Conservation (phyloP, 2,329 filamentous ascomycete species). For the Cladosporium phlei region DNA sequence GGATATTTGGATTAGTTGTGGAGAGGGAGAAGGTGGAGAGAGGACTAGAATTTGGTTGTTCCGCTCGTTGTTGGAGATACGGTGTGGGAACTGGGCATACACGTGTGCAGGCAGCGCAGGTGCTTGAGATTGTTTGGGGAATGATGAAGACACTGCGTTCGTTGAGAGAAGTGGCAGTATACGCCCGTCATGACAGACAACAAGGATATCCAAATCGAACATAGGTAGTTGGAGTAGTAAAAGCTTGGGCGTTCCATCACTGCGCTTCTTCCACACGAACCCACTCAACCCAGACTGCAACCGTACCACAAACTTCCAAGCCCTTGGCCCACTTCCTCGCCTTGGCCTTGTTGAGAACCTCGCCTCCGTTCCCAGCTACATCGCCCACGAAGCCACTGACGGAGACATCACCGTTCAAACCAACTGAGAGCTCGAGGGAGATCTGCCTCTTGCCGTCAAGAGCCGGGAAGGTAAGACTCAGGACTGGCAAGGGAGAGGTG, state of each 20-base stretch:
- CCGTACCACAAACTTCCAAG: conserved; percentile 45
- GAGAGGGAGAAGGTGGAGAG: no score
- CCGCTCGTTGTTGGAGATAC: no score
- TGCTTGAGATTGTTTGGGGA: no score
- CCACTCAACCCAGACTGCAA: conserved; percentile 52
- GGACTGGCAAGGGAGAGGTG: conserved; percentile 30
- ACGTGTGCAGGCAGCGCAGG: no score
- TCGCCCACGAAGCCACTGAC: conserved; percentile 12
- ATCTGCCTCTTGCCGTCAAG: conserved; percentile 54
- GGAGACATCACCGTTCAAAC: conserved; percentile 14
- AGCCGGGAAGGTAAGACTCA: conserved; percentile 34
- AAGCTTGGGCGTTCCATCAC: no score
- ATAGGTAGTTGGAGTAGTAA: no score
- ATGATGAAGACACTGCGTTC: no score
- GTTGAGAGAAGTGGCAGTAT: no score
- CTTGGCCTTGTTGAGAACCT: conserved; percentile 23
- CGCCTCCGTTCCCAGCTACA: conserved; percentile 28
- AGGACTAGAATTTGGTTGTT: no score
- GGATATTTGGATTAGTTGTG: conserved; percentile 46
- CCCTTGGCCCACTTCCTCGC: conserved; percentile 38
- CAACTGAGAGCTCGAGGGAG: conserved; percentile 24
- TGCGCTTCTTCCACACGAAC: conserved; percentile 23
- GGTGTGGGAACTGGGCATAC: no score
- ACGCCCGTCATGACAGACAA: no score
- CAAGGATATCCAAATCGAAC: not conserved